phyloP scores from a whole-genome alignment of 108 stramenopile genomes.

The Mediolabrus comicus region DNA sequence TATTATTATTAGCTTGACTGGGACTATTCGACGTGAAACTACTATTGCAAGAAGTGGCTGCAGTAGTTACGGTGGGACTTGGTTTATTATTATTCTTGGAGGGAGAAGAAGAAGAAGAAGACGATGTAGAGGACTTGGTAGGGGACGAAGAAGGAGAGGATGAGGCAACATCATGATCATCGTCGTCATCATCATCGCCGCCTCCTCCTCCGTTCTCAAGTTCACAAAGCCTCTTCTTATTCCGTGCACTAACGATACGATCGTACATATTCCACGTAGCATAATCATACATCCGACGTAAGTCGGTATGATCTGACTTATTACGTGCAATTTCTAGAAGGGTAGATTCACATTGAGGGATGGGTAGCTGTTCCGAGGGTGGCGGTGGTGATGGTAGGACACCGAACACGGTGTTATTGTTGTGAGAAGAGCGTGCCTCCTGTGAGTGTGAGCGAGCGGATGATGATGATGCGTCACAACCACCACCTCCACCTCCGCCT shows the following conservation, averaged over 20 bases:
- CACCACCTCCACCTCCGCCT: background rate
- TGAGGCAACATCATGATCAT: too few relatives aligned
- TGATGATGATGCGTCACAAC: too few relatives aligned
- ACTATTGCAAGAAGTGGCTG: background rate
- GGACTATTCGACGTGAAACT: background rate
- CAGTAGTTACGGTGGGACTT: background rate
- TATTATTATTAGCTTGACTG: background rate
- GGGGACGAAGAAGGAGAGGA: too few relatives aligned
- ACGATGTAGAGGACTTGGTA: too few relatives aligned
- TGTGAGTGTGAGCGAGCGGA: background rate
- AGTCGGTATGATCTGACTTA: background rate
- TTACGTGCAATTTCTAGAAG: background rate
- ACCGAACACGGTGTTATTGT: background rate
- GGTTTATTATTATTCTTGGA: background rate
- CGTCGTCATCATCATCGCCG: too few relatives aligned
- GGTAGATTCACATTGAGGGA: background rate
- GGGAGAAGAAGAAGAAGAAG: background rate
- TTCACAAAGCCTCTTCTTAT: background rate
- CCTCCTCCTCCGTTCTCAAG: background rate
- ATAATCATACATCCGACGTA: slow-evolving; percentile 24
- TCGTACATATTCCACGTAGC: slow-evolving; percentile 38
- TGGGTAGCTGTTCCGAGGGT: background rate
- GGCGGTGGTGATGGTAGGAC: background rate
- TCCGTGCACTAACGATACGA: slow-evolving; percentile 23
- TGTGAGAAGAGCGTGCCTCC: background rate